Evolutionary conservation across 768 basidiomycete species (phyloP).

Genomic region (Kwoniella sp.): DNA sequence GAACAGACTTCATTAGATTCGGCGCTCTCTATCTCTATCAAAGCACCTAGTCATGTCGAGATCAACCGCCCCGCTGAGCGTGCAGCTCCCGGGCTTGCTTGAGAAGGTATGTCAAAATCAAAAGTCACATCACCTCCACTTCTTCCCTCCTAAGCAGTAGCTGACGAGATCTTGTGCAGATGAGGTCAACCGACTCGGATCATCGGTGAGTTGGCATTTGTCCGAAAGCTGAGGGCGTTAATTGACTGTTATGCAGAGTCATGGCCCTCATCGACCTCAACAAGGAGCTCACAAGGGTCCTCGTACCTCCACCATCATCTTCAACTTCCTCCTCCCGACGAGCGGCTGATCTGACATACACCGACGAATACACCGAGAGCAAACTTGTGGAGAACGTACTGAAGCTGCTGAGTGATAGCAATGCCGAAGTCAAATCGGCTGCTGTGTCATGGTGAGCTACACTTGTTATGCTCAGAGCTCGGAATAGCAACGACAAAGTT

Average conservation of each 20-base stretch:
- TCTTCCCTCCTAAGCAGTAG: background rate
- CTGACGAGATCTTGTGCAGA: constrained; percentile 29
- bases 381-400: constrained; percentile 83
- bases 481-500: background rate
- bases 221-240: background rate
- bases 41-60: background rate
- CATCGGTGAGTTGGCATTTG: constrained; percentile 34
- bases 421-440: constrained; percentile 97
- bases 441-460: constrained; percentile 83
- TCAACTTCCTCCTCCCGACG: constrained; percentile 15
- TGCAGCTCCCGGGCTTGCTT: constrained; percentile 28
- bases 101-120: constrained; percentile 35
- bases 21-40: too few relatives aligned
- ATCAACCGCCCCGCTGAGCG: constrained; percentile 3
- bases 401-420: constrained; percentile 85
- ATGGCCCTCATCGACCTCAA: constrained; percentile 97
- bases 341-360: constrained; percentile 56
- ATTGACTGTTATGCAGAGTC: constrained; percentile 62
- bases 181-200: constrained; percentile 48
- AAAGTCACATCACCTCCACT: constrained; percentile 1
- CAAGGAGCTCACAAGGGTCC: constrained; percentile 79
- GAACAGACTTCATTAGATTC: too few relatives aligned
- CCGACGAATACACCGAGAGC: constrained; percentile 81
- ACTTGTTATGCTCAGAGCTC: background rate
- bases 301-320: constrained; percentile 11